These are phyloP conservation scores for Oryza nivara DNA, from an alignment of 176 grass and related monocot genomes.

Conservation along the genomic window DNA sequence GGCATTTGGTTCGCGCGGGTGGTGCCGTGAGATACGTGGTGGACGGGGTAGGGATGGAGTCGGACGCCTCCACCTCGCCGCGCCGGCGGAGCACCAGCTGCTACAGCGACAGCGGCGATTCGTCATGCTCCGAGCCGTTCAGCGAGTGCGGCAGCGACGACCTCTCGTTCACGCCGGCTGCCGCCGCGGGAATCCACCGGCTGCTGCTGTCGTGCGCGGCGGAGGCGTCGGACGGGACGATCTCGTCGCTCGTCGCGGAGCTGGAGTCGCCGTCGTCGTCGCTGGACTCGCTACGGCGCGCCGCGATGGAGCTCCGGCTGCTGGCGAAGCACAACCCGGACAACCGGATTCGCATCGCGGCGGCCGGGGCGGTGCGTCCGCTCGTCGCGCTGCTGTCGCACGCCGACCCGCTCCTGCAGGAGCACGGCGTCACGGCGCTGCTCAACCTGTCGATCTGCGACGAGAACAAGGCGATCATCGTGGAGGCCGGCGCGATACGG, in stretches of 20 bases:
- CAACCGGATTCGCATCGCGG: conserved; percentile 84
- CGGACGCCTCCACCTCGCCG: conserved; percentile 56
- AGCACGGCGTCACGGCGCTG: conserved; percentile 85
- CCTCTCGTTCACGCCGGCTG: conserved; percentile 43
- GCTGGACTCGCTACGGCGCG: conserved; percentile 63
- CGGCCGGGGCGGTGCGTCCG: conserved; percentile 65
- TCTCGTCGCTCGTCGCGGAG: conserved; percentile 59
- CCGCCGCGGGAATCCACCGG: conserved; percentile 51
- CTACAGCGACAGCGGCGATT: conserved; percentile 81
- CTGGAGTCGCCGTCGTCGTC: conserved; percentile 54
- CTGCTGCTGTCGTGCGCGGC: conserved; percentile 62
- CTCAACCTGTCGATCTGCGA: conserved; percentile 93
- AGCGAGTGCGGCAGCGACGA: conserved; percentile 85
- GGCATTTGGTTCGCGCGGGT: conserved; percentile 13
- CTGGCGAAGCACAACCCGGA: conserved; percentile 91
- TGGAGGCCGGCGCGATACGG: conserved; percentile 68
- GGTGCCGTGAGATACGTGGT: background rate
- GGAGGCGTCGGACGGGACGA: conserved; percentile 70
- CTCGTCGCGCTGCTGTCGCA: conserved; percentile 77
- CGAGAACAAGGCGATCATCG: conserved; percentile 77
- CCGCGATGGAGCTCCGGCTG: conserved; percentile 72
- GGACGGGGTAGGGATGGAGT: conserved; percentile 38
- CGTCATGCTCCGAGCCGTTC: conserved; percentile 74
- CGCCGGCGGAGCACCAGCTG: conserved; percentile 54
- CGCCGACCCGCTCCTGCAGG: conserved; percentile 75